Evolutionary conservation across 768 basidiomycete genomes (phyloP).

Genomic region (Amanita rubescens): DNA sequence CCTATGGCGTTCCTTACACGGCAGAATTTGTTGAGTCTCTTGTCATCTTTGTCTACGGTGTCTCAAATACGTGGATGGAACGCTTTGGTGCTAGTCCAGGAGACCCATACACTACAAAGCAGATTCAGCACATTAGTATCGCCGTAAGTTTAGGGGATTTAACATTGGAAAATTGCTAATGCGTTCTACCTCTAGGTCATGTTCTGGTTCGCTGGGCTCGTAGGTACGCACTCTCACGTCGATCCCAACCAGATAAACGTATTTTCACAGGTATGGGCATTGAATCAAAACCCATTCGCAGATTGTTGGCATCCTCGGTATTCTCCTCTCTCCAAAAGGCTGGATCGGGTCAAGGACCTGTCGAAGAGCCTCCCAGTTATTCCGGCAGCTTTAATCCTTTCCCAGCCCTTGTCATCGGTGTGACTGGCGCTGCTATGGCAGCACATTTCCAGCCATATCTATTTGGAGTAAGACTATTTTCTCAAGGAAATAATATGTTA

Average conservation of each 20-base stretch:
- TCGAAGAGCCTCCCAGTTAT: conserved; percentile 69
- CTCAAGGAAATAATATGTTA: neutral
- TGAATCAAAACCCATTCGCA: conserved; percentile 67
- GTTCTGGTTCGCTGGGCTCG: conserved; percentile 91
- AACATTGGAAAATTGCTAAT: conserved; percentile 1
- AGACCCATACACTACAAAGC: conserved; percentile 82
- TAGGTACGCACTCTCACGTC: conserved; percentile 36
- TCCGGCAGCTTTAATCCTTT: conserved; percentile 82
- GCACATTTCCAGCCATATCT: conserved; percentile 86
- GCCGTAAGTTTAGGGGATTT: conserved; percentile 43
- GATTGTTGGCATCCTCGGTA: conserved; percentile 62
- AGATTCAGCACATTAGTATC: conserved; percentile 91
- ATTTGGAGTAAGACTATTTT: conserved; percentile 55
- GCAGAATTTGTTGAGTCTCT: conserved; percentile 75
- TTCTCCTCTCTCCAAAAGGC: conserved; percentile 26
- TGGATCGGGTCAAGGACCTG: conserved; percentile 29
- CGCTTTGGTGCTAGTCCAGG: conserved; percentile 78
- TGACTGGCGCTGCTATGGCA: conserved; percentile 90
- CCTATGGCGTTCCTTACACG: conserved; percentile 40
- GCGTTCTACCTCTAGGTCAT: conserved; percentile 49
- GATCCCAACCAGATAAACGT: neutral
- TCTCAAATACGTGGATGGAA: conserved; percentile 96
- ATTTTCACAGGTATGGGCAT: conserved; percentile 58
- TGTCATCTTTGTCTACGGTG: conserved; percentile 84
- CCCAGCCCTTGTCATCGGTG: conserved; percentile 88